Evolutionary conservation across 2,329 filamentous ascomycete species (phyloP), one percentile per base, ranked within the genome.

Genomic region (Exophiala bonariae): DNA sequence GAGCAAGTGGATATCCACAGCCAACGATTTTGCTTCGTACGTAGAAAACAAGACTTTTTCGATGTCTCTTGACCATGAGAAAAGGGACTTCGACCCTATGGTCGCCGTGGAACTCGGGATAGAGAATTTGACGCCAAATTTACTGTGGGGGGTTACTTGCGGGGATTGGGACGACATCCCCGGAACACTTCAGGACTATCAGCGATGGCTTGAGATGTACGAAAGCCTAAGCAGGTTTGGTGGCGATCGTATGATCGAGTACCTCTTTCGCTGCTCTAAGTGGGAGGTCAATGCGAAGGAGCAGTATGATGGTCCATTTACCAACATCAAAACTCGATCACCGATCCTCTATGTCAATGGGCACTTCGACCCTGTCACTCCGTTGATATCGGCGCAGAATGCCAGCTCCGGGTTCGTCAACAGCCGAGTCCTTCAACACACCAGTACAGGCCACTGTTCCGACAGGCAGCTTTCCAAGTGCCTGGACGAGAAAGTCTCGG

Each of bases 351-450:
- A 61, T 26, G 43, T 61, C n/a, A 56, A 57, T 3, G 61, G 57
- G 22, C 52, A 51, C 2, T 54, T 49, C 14, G 60, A 63, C 30
- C 52, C 49, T 2, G 47, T 56, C 4, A 63, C 60, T 2, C 58
- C 61, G 11, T 41, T 61, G 2, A 33, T 33, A 1, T 59, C 59
- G 2, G 61, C 61, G 2, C 38, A 49, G 8, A 61, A 63, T 38
- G 44, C 54, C 33, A 61, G 60, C 36, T 22, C 52, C 3, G 52
- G 51, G 1, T 59, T 59, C 22, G 50, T 56, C n/a, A 56, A 48
- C 8, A 63, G 60, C 36, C 61, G 56, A 2, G 59, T 77, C 7
- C 60, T 78, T 3, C 56, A 69, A 19, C 69, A 72, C 49, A 54
- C 2, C 40, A 61, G 20, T 48, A 58, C 8, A 50, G 58, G 33